These are phyloP conservation scores for Talaromyces sp. DNA, from an alignment of 2,329 filamentous ascomycete genomes.

Conservation along the genomic window DNA sequence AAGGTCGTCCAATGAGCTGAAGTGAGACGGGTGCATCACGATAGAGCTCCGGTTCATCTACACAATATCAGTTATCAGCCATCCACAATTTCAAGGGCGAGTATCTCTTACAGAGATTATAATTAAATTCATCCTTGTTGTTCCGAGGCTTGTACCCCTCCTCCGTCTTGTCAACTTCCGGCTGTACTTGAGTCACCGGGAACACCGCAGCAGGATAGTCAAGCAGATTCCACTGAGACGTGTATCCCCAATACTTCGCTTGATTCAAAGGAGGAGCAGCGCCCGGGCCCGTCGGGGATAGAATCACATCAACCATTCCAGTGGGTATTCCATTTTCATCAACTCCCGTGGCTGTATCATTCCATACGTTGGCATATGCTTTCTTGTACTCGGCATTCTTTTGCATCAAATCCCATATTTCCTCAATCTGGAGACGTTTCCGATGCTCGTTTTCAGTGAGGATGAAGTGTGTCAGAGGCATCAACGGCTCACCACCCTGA, in stretches of 20 bases:
- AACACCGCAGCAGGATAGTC: constrained; percentile 63
- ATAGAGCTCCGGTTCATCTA: constrained; percentile 17
- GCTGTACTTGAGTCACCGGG: constrained; percentile 51
- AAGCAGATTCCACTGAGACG: constrained; percentile 64
- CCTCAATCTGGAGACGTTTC: constrained; percentile 39
- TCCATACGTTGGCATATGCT: constrained; percentile 46
- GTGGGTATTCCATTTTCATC: constrained; percentile 23
- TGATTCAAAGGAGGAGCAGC: constrained; percentile 53
- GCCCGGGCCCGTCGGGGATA: constrained; percentile 58
- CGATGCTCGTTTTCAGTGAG: constrained; percentile 53
- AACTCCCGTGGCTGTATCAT: constrained; percentile 33
- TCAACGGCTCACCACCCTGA: constrained; percentile 55
- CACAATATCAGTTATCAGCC: not conserved
- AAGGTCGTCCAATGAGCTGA: constrained; percentile 13
- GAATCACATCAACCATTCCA: constrained; percentile 52
- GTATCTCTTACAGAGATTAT: constrained; percentile 42
- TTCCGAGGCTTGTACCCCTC: constrained; percentile 38
- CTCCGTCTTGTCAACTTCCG: constrained; percentile 39
- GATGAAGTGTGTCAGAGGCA: constrained; percentile 58
- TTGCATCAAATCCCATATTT: constrained; percentile 41
- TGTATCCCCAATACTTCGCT: constrained; percentile 62
- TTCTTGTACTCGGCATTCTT: constrained; percentile 45
- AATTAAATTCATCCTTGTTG: constrained; percentile 47
- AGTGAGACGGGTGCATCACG: constrained; percentile 13
- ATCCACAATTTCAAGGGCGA: not conserved